phyloP scores from a whole-genome alignment of 1,284 basidiomycete genomes.

The Boletus semigastroideus region DNA sequence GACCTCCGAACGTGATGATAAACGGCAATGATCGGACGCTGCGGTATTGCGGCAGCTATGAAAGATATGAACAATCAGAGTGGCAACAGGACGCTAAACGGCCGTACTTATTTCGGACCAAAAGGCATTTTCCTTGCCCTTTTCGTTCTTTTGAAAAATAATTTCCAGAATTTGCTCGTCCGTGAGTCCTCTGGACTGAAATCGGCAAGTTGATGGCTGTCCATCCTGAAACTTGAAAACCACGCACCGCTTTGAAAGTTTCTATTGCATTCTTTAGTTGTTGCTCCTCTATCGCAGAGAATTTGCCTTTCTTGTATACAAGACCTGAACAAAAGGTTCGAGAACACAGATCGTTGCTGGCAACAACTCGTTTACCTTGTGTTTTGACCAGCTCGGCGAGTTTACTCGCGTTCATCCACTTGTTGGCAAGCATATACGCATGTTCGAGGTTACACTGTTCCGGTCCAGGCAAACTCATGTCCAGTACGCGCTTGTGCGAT shows the following conservation, averaged over 20 bases:
- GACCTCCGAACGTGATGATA: constrained; percentile 76
- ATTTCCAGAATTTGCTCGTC: constrained; percentile 57
- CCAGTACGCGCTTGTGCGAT: constrained; percentile 31
- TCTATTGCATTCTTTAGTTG: constrained; percentile 64
- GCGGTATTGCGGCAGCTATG: constrained; percentile 63
- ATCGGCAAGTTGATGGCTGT: constrained; percentile 10
- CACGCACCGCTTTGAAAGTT: constrained; percentile 56
- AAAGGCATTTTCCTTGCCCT: constrained; percentile 60
- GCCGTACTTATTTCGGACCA: constrained; percentile 76
- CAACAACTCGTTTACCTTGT: constrained; percentile 48
- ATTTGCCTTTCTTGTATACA: constrained; percentile 82
- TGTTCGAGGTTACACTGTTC: constrained; percentile 43
- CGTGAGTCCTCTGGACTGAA: constrained; percentile 47
- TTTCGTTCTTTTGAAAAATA: constrained; percentile 65
- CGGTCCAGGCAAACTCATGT: constrained; percentile 34
- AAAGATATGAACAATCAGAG: constrained; percentile 6
- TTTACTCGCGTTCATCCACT: constrained; percentile 70
- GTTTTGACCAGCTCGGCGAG: constrained; percentile 63
- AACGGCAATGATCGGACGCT: constrained; percentile 75
- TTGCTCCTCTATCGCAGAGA: constrained; percentile 72
- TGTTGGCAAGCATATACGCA: constrained; percentile 58
- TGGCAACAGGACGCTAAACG: not conserved
- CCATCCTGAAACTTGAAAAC: constrained; percentile 1
- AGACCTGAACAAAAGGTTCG: constrained; percentile 49
- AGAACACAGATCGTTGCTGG: constrained; percentile 4